Evolutionary conservation across 148 eudicot species (phyloP), one percentile per base, ranked within the genome.

Genomic region (Fagopyrum homotropicum): DNA sequence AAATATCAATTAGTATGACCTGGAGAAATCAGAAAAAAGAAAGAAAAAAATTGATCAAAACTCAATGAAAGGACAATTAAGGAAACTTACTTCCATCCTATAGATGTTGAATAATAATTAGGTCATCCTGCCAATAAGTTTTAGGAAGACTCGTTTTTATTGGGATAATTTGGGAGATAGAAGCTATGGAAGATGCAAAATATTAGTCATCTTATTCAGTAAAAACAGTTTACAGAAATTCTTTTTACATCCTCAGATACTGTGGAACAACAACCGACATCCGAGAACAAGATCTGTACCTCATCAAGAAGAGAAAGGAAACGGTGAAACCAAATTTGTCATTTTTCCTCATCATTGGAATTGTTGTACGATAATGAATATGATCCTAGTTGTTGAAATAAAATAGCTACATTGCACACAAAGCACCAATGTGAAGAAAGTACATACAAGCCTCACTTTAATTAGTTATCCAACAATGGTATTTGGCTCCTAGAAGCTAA

Each of bases 61-160:
- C 52, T 29, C n/a, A 9, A 66, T 14, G 71, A 66, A 40, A 43
- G 19, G 71, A n/a, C 9, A 59, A 4, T 15, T 16, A 56, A 56
- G 61, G 61, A 56, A 56, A 17, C 60, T 56, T 56, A 16, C 61
- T 56, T 59, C 64, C n/a, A 59, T 59, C 22, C 64, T 59, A 30
- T 7, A 29, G 8, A 59, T 6, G 35, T 59, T 59, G 10, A 59
- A 15, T 3, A 56, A 16, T 49, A 49, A 49, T 49, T 49, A 49
- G 52, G 40, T 49, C 52, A 8, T 49, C 3, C 11, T 49, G 2
- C 52, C 12, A 49, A 9, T 49, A 12, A 12, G 15, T 49, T 49
- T 49, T 49, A 49, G 9, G 11, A 12, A 49, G 52, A 49, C 12
- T n/a, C 19, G 4, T 51, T 17, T 4, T 17, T 56, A n/a, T 14